Evolutionary conservation across 768 basidiomycete species (phyloP).

Genomic region (Lentinus brumalis): DNA sequence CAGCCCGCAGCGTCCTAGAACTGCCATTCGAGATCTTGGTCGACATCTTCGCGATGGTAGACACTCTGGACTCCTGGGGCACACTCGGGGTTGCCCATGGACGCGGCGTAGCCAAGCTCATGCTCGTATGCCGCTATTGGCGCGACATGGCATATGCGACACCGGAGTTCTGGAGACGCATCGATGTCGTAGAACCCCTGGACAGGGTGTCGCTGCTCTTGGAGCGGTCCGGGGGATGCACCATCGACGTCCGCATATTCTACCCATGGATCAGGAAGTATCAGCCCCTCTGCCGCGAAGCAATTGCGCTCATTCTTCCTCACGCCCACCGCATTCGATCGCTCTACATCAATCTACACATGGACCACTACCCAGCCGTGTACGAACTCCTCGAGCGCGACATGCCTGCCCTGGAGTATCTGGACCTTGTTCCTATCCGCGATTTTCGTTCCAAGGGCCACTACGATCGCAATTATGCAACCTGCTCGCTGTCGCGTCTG

Average conservation of each 20-base stretch:
- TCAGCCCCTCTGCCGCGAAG: background rate
- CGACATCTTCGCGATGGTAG: background rate
- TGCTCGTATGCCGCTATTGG: background rate
- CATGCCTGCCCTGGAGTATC: background rate
- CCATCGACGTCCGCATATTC: background rate
- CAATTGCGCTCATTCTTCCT: background rate
- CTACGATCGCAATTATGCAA: background rate
- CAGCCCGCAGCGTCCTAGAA: background rate
- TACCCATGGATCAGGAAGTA: background rate
- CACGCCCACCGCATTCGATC: background rate
- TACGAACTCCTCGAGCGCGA: background rate
- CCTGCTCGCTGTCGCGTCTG: background rate
- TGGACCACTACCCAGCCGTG: background rate
- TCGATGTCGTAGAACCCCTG: background rate
- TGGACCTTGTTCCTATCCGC: background rate
- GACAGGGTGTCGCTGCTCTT: background rate
- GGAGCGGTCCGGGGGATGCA: background rate
- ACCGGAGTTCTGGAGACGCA: background rate
- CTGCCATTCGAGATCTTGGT: background rate
- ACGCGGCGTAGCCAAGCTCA: background rate
- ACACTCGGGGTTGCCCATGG: background rate
- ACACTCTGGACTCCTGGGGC: background rate
- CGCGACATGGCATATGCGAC: background rate
- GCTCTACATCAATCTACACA: background rate
- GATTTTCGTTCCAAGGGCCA: background rate